These are phyloP conservation scores for Hypomontagnella submonticulosa DNA, from an alignment of 495 filamentous ascomycete species.

Conservation along the genomic window DNA sequence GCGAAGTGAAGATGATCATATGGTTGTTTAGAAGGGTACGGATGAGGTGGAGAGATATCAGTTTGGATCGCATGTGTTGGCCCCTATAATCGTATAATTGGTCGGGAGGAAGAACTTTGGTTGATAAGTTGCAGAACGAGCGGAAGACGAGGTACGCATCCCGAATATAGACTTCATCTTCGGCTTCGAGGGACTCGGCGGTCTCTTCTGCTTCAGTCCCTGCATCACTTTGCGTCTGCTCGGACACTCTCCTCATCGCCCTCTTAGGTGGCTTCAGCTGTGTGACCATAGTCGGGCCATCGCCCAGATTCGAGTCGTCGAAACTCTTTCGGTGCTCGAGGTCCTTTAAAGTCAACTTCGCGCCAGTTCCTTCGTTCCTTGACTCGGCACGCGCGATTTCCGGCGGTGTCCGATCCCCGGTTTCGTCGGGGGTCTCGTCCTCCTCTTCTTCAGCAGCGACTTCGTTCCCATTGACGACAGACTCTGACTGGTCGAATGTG, in stretches of 20 bases:
- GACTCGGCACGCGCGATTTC: constrained; percentile 64
- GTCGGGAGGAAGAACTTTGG: constrained; percentile 86
- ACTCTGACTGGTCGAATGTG: constrained; percentile 55
- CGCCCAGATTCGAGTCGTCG: constrained; percentile 89
- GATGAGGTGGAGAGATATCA: constrained; percentile 93
- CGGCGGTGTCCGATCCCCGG: constrained; percentile 60
- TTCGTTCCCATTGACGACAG: constrained; percentile 47
- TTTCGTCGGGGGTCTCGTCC: constrained; percentile 51
- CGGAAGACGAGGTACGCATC: constrained; percentile 98
- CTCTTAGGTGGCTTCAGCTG: constrained; percentile 71
- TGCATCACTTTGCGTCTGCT: constrained; percentile 61
- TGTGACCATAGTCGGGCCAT: constrained; percentile 93
- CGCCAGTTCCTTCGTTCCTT: constrained; percentile 61
- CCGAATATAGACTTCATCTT: constrained; percentile 95
- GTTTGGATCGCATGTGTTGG: constrained; percentile 95
- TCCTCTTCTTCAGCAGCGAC: constrained; percentile 52
- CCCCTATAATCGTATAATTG: constrained; percentile 92
- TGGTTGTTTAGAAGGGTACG: constrained; percentile 95
- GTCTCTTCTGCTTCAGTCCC: constrained; percentile 57
- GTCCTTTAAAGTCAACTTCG: constrained; percentile 92
- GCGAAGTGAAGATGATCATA: constrained; percentile 85
- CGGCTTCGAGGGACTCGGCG: constrained; percentile 78
- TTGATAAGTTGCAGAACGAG: constrained; percentile 96
- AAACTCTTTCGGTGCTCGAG: constrained; percentile 94
- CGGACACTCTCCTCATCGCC: constrained; percentile 67